These are phyloP conservation scores for Toxoplasma gondii DNA, from an alignment of 169 alveolate genomes.

Conservation along the genomic window DNA sequence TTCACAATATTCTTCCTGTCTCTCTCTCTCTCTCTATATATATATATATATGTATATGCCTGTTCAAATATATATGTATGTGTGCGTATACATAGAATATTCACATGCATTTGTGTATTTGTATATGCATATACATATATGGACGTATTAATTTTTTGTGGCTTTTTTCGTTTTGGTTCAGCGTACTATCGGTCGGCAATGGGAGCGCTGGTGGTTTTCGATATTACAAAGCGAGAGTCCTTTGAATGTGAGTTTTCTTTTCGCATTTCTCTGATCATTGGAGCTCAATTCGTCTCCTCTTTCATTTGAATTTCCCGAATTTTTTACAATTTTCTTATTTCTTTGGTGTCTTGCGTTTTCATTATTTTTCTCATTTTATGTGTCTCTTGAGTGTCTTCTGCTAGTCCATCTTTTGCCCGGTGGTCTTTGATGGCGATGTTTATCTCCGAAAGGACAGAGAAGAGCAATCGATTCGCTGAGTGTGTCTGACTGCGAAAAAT, in stretches of 20 bases:
- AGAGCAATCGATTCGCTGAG: too few species aligned
- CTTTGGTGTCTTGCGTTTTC: not conserved
- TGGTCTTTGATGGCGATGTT: too few species aligned
- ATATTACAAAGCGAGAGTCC: not conserved
- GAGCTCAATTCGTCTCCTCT: not conserved
- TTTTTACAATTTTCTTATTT: not conserved
- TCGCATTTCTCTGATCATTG: not conserved
- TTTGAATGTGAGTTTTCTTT: not conserved
- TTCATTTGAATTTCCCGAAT: not conserved
- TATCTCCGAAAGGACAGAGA: too few species aligned
- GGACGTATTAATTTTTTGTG: not conserved
- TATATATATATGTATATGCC: too few species aligned
- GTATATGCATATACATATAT: too few species aligned
- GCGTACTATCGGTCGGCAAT: constrained; percentile 56
- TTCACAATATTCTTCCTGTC: too few species aligned
- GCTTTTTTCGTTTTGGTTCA: not conserved
- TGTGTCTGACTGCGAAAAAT: too few species aligned
- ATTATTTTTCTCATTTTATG: not conserved
- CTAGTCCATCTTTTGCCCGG: too few species aligned
- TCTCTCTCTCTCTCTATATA: too few species aligned
- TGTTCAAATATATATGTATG: not conserved
- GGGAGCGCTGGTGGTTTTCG: constrained; percentile 51
- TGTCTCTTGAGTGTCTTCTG: not conserved
- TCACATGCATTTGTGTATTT: not conserved
- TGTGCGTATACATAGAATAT: not conserved